These are phyloP conservation scores for Infundibulicybe gibba DNA, from an alignment of 768 basidiomycete species.

Conservation along the genomic window DNA sequence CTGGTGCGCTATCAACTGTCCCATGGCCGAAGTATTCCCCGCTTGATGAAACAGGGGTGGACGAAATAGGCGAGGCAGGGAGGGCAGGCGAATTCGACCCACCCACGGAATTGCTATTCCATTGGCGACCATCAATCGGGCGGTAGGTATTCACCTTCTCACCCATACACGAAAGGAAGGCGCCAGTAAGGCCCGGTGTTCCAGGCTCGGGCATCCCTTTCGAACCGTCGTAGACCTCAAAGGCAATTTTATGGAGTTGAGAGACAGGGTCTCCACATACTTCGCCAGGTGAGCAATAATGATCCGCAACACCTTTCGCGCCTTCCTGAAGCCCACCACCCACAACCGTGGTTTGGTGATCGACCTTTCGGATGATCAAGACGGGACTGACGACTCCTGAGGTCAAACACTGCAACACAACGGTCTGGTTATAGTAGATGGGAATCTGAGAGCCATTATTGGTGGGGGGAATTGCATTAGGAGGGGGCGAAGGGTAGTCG, in stretches of 20 bases:
- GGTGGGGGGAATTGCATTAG: conserved; percentile 84
- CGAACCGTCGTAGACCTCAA: conserved; percentile 79
- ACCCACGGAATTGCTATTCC: conserved; percentile 48
- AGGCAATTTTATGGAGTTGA: conserved; percentile 93
- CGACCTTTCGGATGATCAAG: conserved; percentile 91
- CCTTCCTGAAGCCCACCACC: conserved; percentile 91
- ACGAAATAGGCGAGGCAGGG: conserved; percentile 68
- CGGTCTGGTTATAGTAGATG: conserved; percentile 95
- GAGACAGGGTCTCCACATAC: conserved; percentile 93
- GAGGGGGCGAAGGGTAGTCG: conserved; percentile 89
- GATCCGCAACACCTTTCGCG: conserved; percentile 79
- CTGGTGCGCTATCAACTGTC: conserved; percentile 61
- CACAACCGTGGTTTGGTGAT: conserved; percentile 84
- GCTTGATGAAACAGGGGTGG: conserved; percentile 52
- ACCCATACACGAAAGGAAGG: conserved; percentile 88
- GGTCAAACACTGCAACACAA: conserved; percentile 90
- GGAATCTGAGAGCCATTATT: conserved; percentile 84
- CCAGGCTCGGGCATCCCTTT: conserved; percentile 73
- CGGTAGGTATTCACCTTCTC: conserved; percentile 92
- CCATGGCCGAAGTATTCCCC: conserved; percentile 67
- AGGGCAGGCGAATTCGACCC: conserved; percentile 55
- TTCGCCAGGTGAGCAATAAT: conserved; percentile 81
- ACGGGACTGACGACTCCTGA: conserved; percentile 94
- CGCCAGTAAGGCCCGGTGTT: conserved; percentile 73
- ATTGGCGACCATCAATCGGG: conserved; percentile 77